These are phyloP conservation scores for Parasitella parasitica DNA, from an alignment of 371 early-diverging fungal genomes.

Conservation along the genomic window DNA sequence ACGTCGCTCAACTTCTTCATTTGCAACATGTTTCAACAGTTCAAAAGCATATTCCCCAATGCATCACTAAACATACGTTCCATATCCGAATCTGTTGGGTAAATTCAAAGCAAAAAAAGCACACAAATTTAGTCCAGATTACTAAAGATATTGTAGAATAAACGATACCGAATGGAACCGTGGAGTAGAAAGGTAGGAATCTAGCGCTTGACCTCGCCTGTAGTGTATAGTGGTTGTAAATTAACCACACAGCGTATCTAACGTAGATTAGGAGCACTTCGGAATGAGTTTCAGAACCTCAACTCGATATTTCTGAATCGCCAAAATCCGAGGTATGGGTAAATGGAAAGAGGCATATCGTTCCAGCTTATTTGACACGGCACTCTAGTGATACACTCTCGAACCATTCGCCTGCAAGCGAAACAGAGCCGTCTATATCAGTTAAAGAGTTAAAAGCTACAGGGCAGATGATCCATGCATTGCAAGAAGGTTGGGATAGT, in stretches of 20 bases:
- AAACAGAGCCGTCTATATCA: not conserved
- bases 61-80: conserved; percentile 37
- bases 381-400: not conserved
- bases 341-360: not conserved
- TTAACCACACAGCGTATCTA: not conserved
- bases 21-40: conserved; percentile 43
- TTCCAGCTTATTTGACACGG: not conserved
- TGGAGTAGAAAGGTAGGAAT: conserved; percentile 25
- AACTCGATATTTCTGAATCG: conserved; percentile 28
- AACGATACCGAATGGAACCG: conserved; percentile 19
- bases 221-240: not conserved
- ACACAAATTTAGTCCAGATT: not conserved
- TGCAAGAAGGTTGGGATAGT: conserved; percentile 22
- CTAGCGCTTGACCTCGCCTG: not conserved
- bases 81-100: conserved; percentile 41
- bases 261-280: conserved; percentile 29
- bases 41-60: conserved; percentile 43
- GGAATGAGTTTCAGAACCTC: conserved; percentile 31
- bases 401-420: not conserved
- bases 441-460: conserved; percentile 24
- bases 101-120: not conserved
- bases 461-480: conserved; percentile 16
- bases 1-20: not conserved
- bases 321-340: conserved; percentile 18
- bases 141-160: not conserved